Conservation (phyloP, 164 flowering plant species). For the Chimonanthus praecox region DNA sequence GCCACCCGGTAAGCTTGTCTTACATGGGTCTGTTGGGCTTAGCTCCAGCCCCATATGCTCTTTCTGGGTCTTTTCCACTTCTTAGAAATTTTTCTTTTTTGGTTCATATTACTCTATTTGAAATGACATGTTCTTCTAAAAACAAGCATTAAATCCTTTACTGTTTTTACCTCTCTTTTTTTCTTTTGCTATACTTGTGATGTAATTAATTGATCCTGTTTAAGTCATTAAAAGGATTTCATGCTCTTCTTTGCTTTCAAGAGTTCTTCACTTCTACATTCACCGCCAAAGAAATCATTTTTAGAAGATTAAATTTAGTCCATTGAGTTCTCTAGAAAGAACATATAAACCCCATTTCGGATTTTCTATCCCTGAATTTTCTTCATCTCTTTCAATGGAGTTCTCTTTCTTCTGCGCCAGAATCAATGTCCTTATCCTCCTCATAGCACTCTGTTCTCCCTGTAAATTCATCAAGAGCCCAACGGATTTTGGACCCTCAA, state of each 20-base stretch:
- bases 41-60: neutral
- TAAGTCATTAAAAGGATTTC: neutral
- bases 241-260: neutral
- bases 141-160: neutral
- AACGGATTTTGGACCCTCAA: constrained; percentile 28
- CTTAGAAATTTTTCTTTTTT: neutral
- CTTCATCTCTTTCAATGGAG: constrained; percentile 14
- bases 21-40: constrained; percentile 19
- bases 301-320: neutral
- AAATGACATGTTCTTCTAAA: neutral
- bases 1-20: no score
- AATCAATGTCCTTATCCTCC: constrained; percentile 19
- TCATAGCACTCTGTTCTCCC: constrained; percentile 22
- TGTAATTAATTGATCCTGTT: no score
- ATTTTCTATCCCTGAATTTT: neutral
- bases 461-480: constrained; percentile 30
- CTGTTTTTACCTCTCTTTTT: neutral
- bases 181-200: no score
- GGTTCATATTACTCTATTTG: neutral
- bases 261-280: neutral
- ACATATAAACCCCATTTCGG: no score
- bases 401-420: constrained; percentile 18
- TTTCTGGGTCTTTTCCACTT: neutral
- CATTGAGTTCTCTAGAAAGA: neutral
- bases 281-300: neutral